Percentiles rank a stretch among this genome's conserved stretches.
Conservation (phyloP, 495 filamentous ascomycete genomes). For the Aspergillus heteromorphus region DNA sequence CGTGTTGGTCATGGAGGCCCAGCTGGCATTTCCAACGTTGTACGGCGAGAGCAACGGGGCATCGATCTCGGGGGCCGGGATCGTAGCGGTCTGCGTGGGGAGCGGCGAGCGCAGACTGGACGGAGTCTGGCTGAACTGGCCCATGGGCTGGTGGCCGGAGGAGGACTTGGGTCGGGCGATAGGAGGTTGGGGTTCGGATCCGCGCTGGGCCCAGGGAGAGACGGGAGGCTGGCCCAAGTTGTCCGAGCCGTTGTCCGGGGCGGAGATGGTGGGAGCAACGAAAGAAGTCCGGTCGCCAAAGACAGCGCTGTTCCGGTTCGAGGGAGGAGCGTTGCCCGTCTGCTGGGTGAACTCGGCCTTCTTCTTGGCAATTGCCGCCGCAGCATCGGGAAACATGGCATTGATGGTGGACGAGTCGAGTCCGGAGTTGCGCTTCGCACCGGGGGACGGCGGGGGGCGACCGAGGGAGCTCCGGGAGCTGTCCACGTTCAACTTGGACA, state of each 20-base stretch:
- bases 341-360: slow-evolving; percentile 95
- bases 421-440: slow-evolving; percentile 83
- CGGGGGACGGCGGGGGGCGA: slow-evolving; percentile 68
- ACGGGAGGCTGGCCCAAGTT: slow-evolving; percentile 55
- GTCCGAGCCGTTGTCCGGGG: slow-evolving; percentile 51
- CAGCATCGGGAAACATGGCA: slow-evolving; percentile 98
- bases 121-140: slow-evolving; percentile 86
- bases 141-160: slow-evolving; percentile 86
- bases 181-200: slow-evolving; percentile 46
- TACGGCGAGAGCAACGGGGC: slow-evolving; percentile 89
- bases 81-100: slow-evolving; percentile 71
- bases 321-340: slow-evolving; percentile 82
- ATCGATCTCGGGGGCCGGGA: slow-evolving; percentile 73
- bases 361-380: slow-evolving; percentile 93
- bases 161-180: slow-evolving; percentile 82
- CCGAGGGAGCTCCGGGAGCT: slow-evolving; percentile 81
- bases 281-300: slow-evolving; percentile 78
- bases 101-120: slow-evolving; percentile 79
- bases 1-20: slow-evolving; percentile 98
- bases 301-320: slow-evolving; percentile 86
- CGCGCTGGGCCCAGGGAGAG: slow-evolving; percentile 71
- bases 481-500: slow-evolving; percentile 86
- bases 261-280: slow-evolving; percentile 72
- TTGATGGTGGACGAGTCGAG: slow-evolving; percentile 93
- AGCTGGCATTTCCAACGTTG: slow-evolving; percentile 76